Conservation (phyloP, 805 yeast species). For the Starmerella davenportii region DNA sequence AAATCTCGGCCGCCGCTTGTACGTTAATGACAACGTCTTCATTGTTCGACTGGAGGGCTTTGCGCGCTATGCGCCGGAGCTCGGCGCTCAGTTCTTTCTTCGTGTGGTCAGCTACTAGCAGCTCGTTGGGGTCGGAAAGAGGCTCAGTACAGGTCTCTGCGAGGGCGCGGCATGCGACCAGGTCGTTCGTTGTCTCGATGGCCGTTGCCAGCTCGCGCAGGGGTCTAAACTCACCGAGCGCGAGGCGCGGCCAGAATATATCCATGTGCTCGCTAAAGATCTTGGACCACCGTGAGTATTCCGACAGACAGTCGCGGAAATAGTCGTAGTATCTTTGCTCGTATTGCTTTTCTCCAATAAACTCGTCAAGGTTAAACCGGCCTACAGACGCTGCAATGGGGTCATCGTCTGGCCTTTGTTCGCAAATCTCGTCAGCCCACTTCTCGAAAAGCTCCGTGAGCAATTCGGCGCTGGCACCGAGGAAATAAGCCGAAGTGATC, state of each 20-base stretch:
- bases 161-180: constrained; percentile 24
- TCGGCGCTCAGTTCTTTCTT: background rate
- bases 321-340: constrained; percentile 25
- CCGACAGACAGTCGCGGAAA: constrained; percentile 25
- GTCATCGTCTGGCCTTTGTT: constrained; percentile 25
- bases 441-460: constrained; percentile 21
- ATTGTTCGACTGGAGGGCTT: background rate
- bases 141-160: constrained; percentile 16
- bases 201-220: constrained; percentile 25
- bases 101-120: background rate
- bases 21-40: background rate
- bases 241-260: constrained; percentile 14
- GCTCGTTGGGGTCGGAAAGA: background rate
- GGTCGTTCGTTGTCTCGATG: constrained; percentile 21
- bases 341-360: constrained; percentile 20
- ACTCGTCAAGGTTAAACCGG: constrained; percentile 20
- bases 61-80: background rate
- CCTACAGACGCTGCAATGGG: constrained; percentile 24
- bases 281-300: constrained; percentile 22
- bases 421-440: constrained; percentile 14
- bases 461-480: constrained; percentile 23
- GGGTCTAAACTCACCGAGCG: constrained; percentile 20
- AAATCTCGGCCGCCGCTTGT: background rate
- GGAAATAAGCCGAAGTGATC: constrained; percentile 22
- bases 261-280: constrained; percentile 18